Evolutionary conservation across 805 yeast species (phyloP).

Genomic region (Wickerhamomyces sydowiorum): DNA sequence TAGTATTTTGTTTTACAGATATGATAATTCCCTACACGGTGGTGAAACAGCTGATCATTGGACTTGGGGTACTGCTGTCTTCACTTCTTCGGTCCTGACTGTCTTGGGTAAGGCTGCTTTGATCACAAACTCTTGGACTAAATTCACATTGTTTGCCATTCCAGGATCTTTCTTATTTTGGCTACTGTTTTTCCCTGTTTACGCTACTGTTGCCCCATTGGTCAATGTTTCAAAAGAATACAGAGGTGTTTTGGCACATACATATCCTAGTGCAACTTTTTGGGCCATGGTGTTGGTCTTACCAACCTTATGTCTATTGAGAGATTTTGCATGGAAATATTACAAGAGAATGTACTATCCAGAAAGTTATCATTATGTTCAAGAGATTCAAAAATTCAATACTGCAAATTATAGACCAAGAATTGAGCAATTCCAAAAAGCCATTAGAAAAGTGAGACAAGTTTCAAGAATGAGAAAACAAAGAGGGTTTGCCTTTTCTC

Average conservation of each 20-base stretch:
- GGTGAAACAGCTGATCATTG: slow-evolving; percentile 84
- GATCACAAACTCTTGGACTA: slow-evolving; percentile 90
- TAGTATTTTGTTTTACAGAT: slow-evolving; percentile 58
- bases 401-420: slow-evolving; percentile 94
- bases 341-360: slow-evolving; percentile 90
- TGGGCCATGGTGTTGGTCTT: slow-evolving; percentile 81
- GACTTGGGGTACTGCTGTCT: slow-evolving; percentile 91
- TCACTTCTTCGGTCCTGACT: slow-evolving; percentile 80
- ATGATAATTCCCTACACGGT: slow-evolving; percentile 56
- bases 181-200: slow-evolving; percentile 82
- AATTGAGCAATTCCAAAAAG: slow-evolving; percentile 93
- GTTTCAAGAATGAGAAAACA: slow-evolving; percentile 97
- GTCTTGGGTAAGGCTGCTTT: slow-evolving; percentile 94
- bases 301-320: slow-evolving; percentile 68
- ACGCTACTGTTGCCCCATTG: slow-evolving; percentile 79
- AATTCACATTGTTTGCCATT: slow-evolving; percentile 83
- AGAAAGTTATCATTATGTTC: slow-evolving; percentile 90
- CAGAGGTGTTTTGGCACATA: slow-evolving; percentile 67
- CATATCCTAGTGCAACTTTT: slow-evolving; percentile 72
- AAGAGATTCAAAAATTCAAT: slow-evolving; percentile 93
- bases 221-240: slow-evolving; percentile 80
- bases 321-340: slow-evolving; percentile 94
- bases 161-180: slow-evolving; percentile 89
- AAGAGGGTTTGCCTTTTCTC: slow-evolving; percentile 97
- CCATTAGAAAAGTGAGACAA: slow-evolving; percentile 94